phyloP scores from a whole-genome alignment of 1,139 yeast genomes.

The Geotrichum europaeum region DNA sequence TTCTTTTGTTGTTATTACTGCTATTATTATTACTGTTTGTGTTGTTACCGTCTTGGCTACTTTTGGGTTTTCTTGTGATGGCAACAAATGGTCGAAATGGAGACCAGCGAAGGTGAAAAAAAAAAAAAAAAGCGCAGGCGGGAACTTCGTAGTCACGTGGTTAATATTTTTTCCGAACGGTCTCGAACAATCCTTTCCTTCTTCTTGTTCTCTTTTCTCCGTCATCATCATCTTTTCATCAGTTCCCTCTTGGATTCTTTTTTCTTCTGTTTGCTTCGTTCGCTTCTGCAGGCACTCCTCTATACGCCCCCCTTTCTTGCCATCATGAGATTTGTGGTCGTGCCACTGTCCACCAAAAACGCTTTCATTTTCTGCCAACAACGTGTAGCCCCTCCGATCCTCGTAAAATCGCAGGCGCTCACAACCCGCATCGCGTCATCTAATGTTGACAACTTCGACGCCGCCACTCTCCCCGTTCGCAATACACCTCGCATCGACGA shows the following conservation, averaged over 20 bases:
- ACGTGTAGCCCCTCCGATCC: slow-evolving; percentile 23
- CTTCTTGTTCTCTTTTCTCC: background rate
- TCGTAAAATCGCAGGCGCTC: slow-evolving; percentile 6
- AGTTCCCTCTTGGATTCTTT: background rate
- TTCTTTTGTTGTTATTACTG: background rate
- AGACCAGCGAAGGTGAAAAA: background rate
- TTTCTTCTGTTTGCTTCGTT: background rate
- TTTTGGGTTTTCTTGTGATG: background rate
- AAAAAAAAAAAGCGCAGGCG: background rate
- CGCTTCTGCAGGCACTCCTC: background rate
- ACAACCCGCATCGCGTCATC: background rate
- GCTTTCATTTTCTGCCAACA: slow-evolving; percentile 31
- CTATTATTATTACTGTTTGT: background rate
- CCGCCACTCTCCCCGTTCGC: slow-evolving; percentile 21
- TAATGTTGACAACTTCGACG: background rate
- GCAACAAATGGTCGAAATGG: background rate
- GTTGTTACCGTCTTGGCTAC: background rate
- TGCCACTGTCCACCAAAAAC: slow-evolving; percentile 28
- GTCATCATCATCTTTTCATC: background rate
- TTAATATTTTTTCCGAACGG: background rate
- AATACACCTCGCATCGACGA: slow-evolving; percentile 35
- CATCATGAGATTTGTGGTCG: slow-evolving; percentile 29
- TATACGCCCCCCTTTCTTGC: background rate
- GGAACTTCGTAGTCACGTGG: background rate
- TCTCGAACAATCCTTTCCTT: background rate